Conservation (phyloP, 768 basidiomycete species). For the Auricularia heimuer region DNA sequence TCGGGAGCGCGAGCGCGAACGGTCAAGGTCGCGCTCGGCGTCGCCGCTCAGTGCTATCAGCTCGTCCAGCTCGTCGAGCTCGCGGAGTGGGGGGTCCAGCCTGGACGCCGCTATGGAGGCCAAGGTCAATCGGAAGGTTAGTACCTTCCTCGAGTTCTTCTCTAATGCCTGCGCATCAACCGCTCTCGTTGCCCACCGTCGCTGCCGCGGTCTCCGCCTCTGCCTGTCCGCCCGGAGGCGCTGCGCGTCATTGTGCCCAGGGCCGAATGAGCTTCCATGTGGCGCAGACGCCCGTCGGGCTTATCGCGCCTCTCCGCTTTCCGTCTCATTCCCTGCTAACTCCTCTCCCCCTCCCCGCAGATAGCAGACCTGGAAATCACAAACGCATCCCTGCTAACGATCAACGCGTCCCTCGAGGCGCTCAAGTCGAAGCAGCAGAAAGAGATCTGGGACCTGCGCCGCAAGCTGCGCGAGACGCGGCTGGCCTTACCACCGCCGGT, state of each 20-base stretch:
- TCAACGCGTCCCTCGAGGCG: constrained; percentile 75
- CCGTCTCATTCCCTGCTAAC: background rate
- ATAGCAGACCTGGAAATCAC: constrained; percentile 90
- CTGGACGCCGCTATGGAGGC: constrained; percentile 33
- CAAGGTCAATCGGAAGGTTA: constrained; percentile 80
- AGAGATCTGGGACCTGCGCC: constrained; percentile 77
- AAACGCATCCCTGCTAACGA: constrained; percentile 73
- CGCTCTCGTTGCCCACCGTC: constrained; percentile 2
- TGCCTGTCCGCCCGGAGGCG: no score
- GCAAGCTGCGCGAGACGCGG: constrained; percentile 73
- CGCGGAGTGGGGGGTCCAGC: constrained; percentile 33
- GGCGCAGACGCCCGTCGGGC: background rate
- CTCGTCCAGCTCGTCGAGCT: constrained; percentile 1
- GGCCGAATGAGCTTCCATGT: background rate
- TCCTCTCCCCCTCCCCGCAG: constrained; percentile 27
- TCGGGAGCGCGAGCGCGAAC: constrained; percentile 5
- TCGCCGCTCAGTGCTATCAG: background rate
- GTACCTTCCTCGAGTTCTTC: constrained; percentile 4
- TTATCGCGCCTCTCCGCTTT: background rate
- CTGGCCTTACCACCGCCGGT: constrained; percentile 63
- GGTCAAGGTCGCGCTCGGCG: background rate
- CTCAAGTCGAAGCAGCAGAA: constrained; percentile 70
- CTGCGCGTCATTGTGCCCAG: background rate
- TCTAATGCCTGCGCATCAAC: background rate
- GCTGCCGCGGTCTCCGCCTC: background rate